Evolutionary conservation across 2,329 filamentous ascomycete genomes (phyloP).

Genomic region (Ceratocystis albifundus): DNA sequence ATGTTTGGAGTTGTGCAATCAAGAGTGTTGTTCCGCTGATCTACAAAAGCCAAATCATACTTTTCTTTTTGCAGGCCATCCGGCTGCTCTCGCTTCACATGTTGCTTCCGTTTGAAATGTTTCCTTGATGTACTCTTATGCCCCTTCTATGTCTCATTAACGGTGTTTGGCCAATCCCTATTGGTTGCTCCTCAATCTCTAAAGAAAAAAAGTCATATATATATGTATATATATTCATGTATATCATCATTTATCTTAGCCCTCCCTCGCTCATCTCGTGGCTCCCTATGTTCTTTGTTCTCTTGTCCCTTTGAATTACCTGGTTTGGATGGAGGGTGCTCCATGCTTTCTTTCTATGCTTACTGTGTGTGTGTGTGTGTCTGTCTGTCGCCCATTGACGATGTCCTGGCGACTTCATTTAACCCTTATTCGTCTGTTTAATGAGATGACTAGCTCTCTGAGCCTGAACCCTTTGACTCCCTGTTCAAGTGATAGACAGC

Average conservation of each 20-base stretch:
- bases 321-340: too few species aligned
- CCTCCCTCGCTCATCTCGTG: not conserved
- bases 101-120: not conserved
- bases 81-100: not conserved
- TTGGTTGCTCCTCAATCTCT: not conserved
- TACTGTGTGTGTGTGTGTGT: too few species aligned
- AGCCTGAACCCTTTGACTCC: too few species aligned
- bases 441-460: too few species aligned
- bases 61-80: not conserved
- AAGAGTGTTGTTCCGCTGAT: conserved; percentile 1
- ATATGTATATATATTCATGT: not conserved
- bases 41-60: conserved; percentile 4
- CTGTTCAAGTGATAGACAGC: too few species aligned
- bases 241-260: not conserved
- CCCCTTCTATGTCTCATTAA: not conserved
- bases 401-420: too few species aligned
- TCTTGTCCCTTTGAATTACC: not conserved
- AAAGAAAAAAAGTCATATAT: too few species aligned
- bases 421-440: too few species aligned
- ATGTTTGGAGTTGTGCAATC: conserved; percentile 4
- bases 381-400: too few species aligned
- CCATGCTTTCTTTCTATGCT: too few species aligned
- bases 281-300: not conserved
- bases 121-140: conserved; percentile 3
- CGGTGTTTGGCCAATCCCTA: not conserved